phyloP scores from a whole-genome alignment of 179 eudicot species.

The Silene coronaria region DNA sequence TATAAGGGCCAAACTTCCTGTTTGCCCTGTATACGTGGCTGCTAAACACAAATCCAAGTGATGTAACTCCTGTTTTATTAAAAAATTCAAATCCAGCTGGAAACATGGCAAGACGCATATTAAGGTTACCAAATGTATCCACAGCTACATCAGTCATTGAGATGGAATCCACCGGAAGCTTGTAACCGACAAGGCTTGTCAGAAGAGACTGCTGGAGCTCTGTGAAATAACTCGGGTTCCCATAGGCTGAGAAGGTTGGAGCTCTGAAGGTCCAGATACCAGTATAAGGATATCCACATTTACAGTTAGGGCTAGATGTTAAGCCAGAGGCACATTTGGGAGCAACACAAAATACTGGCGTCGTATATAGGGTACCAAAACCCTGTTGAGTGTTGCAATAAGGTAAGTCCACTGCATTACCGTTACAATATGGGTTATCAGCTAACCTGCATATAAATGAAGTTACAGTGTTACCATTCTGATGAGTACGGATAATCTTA shows the following conservation, averaged over 20 bases:
- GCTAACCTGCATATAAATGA: conserved; percentile 31
- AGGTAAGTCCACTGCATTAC: neutral
- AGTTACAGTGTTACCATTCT: neutral
- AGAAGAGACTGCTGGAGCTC: conserved; percentile 35
- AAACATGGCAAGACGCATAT: conserved; percentile 39
- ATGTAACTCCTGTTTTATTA: conserved; percentile 42
- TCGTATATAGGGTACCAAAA: conserved; percentile 17
- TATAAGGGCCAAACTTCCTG: conserved; percentile 47
- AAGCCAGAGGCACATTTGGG: conserved; percentile 32
- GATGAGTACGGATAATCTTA: neutral
- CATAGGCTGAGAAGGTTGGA: conserved; percentile 43
- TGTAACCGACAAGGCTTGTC: conserved; percentile 22
- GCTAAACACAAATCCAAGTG: conserved; percentile 46
- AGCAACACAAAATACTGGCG: conserved; percentile 30
- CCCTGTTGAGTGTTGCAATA: conserved; percentile 22
- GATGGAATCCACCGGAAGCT: conserved; percentile 59
- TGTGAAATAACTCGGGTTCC: conserved; percentile 21
- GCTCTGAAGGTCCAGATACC: conserved; percentile 52
- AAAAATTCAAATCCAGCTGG: conserved; percentile 45
- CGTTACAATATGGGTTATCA: conserved; percentile 31
- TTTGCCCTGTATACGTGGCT: conserved; percentile 42
- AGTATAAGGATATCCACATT: conserved; percentile 46
- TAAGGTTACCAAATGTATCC: conserved; percentile 32
- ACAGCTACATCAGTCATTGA: conserved; percentile 32
- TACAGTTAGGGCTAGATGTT: conserved; percentile 47